Evolutionary conservation across 2,329 filamentous ascomycete genomes (phyloP), one percentile per base, ranked within the genome.

Genomic region (Xylariaceae sp.): DNA sequence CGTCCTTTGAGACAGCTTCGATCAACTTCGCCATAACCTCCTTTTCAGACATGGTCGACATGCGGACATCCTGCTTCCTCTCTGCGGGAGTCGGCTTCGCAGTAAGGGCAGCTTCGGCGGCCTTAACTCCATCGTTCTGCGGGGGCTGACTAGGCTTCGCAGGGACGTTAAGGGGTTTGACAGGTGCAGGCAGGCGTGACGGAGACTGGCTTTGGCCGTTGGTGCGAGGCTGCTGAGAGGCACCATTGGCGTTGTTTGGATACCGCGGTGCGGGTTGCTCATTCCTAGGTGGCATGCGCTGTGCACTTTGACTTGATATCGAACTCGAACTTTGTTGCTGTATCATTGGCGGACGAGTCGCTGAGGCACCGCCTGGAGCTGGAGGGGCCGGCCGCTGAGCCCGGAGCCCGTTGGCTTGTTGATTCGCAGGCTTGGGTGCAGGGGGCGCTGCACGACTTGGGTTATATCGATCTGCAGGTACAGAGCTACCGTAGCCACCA

Each of bases 11-110:
- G 1, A 98, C 93, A 7, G 93, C 91, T 52, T 95, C 88, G 61
- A 90, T 87, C 40, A 98, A 76, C 62, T 89, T 93, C 51, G 88
- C 85, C 93, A 98, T 98, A 43, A 98, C 93, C 64, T 98, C 91
- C 50, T 78, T 85, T 68, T 98, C 93, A 9, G 88, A 87, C 93
- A 98, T 97, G 55, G 87, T 94, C 29, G 91, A 97, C 89, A 98
- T 96, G 60, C 93, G 89, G 37, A 93, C 89, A 67, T 96, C 93
- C 68, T 95, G 90, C 65, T 87, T 83, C 47, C 87, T 83, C 56
- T 89, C 82, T 22, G 81, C 65, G 3, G 83, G 66, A 19, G 80
- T 62, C 34, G 87, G 85, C 67, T 95, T 93, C 57, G 91, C 84
- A 13, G 87, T 91, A 42, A 97, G 76, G 9, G 89, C 89, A 39